Evolutionary conservation across 495 filamentous ascomycete species (phyloP), one percentile per base, ranked within the genome.

Genomic region (Aspergillus bertholletiae): DNA sequence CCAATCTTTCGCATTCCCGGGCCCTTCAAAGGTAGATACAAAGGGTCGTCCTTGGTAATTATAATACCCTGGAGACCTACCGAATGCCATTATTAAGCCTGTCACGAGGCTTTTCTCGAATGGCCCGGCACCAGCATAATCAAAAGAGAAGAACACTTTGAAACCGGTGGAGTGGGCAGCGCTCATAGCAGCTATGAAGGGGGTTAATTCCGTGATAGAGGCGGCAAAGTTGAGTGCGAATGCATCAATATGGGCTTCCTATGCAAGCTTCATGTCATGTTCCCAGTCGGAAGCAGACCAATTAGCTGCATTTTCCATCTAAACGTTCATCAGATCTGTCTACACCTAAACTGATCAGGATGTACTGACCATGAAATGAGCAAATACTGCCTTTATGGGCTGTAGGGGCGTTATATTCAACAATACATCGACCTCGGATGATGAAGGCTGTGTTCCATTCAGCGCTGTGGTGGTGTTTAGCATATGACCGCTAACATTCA

Each of bases 11-110:
- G 34, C 70, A 67, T 78, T 79, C 17, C 46, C 61, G 12, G 76
- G 69, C 1, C 84, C 86, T 57, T 88, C 86, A 90, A n/a, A n/a
- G 0, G 88, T 89, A 1, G 82, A 85, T 20, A 88, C 86, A 12
- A 89, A 75, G 1, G 84, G 77, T 44, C 72, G 70, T 32, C 70
- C 71, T 22, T 80, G 63, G 43, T 82, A 70, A 30, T 72, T 68
- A 62, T 78, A 80, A 57, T 88, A 80, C 1, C 80, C 75, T 5
- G 64, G 13, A 4, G 61, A 69, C 3, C 49, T 43, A 43, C 74
- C 78, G 66, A 81, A 84, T 7, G 68, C 51, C 46, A 82, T 79
- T 53, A 88, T 75, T 15, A 78, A 68, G 32, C 59, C 53, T 17
- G 76, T 66, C 7, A 88, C 84, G 51, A 79, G 69, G 9, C 7